Base-by-base conservation (phyloP, 495 filamentous ascomycete species). In the Lasiosphaeria hispida region DNA sequence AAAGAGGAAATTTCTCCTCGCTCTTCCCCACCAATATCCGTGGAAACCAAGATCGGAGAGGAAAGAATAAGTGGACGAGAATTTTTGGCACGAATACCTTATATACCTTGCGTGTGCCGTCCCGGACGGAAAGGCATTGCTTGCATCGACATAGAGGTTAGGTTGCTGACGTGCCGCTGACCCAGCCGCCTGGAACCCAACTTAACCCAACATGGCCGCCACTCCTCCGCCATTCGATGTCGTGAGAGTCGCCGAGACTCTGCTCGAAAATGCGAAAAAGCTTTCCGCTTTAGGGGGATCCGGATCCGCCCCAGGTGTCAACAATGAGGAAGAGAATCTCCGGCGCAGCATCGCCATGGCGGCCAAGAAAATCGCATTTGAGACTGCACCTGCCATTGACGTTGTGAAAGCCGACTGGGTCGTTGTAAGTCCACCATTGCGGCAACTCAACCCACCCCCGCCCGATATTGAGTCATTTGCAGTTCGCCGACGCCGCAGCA, bases 401-500 rank as follows among this genome's bases (percentile, higher is more conserved):
- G 39, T 61, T 3, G 58, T 66, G 7, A 69, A 64, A 44, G 18
- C 61, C 0, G 63, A 71, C 6, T 69, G 65, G 63, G 30, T 64
- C 10, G 48, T 49, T n/a, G 66, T 67, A 39, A 40, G 67, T 53
- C 30, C 5, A 15, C 7, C 45, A 15, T 40, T n/a, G 36, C 2
- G 5, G 23, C 23, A 30, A 30, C 23, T 2, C 23, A 30, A 5
- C 9, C 5, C 39, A 13, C 7, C 39, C 10, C 39, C 2, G 39
- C 14, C 11, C 14, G 6, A 33, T 38, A 9, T 39, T 52, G 8
- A 39, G 17, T 33, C 35, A 11, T 14, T 4, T 10, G 2, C 37
- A 70, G 66, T 13, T 69, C 11, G 54, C 58, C 13, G 59, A 68
- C 7, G 40, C 60, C 18, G 60, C 60, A 38, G 58, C 55, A 2